These are phyloP conservation scores for Aquilaria yunnanensis DNA, from an alignment of 345 rosid genomes.

Conservation along the genomic window DNA sequence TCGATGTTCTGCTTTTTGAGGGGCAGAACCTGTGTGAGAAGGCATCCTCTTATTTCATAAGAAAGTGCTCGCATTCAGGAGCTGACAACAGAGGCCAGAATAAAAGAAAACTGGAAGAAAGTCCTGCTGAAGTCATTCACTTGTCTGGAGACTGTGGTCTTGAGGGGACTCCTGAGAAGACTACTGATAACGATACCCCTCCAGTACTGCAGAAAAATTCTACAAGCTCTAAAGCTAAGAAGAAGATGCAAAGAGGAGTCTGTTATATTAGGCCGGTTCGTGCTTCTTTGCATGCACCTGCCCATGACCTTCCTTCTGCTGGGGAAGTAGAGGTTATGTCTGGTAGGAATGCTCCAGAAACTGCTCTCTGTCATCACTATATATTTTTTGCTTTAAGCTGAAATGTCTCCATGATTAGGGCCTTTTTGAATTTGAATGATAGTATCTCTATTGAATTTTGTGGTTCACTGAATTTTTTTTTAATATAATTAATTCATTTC, in stretches of 20 bases:
- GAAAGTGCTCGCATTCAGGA: constrained; percentile 33
- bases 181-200: constrained; percentile 1
- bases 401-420: no score
- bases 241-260: constrained; percentile 10
- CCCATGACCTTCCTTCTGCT: constrained; percentile 12
- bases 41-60: constrained; percentile 52
- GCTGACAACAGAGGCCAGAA: constrained; percentile 18
- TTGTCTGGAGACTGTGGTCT: constrained; percentile 13
- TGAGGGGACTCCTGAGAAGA: constrained; percentile 23
- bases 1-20: constrained; percentile 62
- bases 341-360: constrained; percentile 19
- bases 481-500: no score
- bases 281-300: constrained; percentile 3
- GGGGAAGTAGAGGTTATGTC: constrained; percentile 18
- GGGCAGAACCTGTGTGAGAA: constrained; percentile 61
- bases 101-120: constrained; percentile 21
- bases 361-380: background rate
- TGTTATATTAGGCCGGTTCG: constrained; percentile 4
- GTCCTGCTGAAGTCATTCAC: constrained; percentile 18
- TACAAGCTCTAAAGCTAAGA: constrained; percentile 6
- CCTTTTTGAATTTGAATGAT: background rate
- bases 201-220: constrained; percentile 5
- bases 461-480: background rate
- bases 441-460: background rate
- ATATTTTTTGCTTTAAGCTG: background rate